Base-by-base conservation (phyloP, 768 basidiomycete genomes). In the Termitomyces sp. region DNA sequence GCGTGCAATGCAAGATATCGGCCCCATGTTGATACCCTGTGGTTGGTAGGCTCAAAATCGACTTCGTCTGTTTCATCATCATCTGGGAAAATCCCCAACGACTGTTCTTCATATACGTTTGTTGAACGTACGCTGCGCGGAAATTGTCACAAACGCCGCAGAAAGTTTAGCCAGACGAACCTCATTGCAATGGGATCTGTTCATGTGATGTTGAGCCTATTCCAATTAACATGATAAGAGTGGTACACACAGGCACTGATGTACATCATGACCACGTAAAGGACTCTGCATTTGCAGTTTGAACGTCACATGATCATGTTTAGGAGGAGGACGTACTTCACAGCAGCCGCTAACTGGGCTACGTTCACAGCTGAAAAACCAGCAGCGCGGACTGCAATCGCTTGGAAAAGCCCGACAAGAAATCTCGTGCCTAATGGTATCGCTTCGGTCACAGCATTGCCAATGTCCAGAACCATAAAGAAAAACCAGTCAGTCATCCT, bases 231-330 rank as follows among this genome's bases (percentile, higher is more conserved):
- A 52, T 38, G n/a, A 40, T 26, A 44, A 35, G n/a, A 18, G 16
- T 50, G 28, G 58, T 54, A 82, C 87, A 74, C 66, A 91, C 90
- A 89, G 61, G 89, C 81, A 66, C 85, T 86, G 65, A 93, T 85
- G 67, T 91, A 93, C 95, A 96, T 98, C 95, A 95, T 96, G 66
- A 95, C 79, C 2, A 92, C 85, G 68, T 89, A 95, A 44, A 95
- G 71, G 0, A 95, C 90, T 69, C 90, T 93, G 65, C 61, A 54
- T 14, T 40, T 13, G 20, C n/a, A 28, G 63, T 23, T 63, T 50
- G 14, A 56, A 58, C 32, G n/a, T 4, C 8, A n/a, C 33, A 32
- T 5, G 46, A 16, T 14, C 35, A 16, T 13, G 35, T 56, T 8
- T 18, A 28, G 43, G 4, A 33, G 9, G 47, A 32, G 6, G 16